Evolutionary conservation across 371 early-diverging fungal species (phyloP), one percentile per base, ranked within the genome.

Genomic region (Mucor racemosus): DNA sequence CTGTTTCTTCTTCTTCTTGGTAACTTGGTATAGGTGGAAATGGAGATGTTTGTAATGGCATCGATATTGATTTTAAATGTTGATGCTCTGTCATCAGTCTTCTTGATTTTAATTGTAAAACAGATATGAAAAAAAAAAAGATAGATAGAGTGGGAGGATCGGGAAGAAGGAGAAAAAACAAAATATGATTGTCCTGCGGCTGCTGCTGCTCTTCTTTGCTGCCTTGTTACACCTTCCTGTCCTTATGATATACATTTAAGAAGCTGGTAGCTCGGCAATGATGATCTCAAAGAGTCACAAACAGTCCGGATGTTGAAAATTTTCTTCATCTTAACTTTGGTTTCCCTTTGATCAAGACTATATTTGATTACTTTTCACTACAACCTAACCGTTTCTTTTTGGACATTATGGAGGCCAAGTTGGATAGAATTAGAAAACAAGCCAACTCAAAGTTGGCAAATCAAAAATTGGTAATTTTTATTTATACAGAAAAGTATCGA

Each of bases 401-500:
- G 26, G 53, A 53, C 53, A 61, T 46, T 56, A 86, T 85, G 87
- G 87, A 86, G 66, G 77, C 72, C 46, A 76, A 75, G 42, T 80
- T 86, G 34, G 75, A 77, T 19, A 84, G 79, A 66, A 82, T 85
- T 35, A 76, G 90, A 62, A 79, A 75, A 59, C 95, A 95, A 75
- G 73, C 86, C 58, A 85, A 79, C 76, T 93, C 93, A 64, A 92
- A 92, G 72, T 83, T 93, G 70, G 90, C 88, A 56, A 95, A 95
- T 80, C 95, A 95, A 77, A 87, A 89, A 65, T 85, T 90, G 76
- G 87, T 86, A 81, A 65, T 8, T 44, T 46, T 40, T 13, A 13
- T 13, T 13, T 10, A 38, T 48, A 9, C 13, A 53, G 19, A 41
- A 31, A 26, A 21, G 19, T 44, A 7, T 17, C 8, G 15, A 9